phyloP scores from a whole-genome alignment of 2,329 filamentous ascomycete species.

The Exophiala lecanii-corni region DNA sequence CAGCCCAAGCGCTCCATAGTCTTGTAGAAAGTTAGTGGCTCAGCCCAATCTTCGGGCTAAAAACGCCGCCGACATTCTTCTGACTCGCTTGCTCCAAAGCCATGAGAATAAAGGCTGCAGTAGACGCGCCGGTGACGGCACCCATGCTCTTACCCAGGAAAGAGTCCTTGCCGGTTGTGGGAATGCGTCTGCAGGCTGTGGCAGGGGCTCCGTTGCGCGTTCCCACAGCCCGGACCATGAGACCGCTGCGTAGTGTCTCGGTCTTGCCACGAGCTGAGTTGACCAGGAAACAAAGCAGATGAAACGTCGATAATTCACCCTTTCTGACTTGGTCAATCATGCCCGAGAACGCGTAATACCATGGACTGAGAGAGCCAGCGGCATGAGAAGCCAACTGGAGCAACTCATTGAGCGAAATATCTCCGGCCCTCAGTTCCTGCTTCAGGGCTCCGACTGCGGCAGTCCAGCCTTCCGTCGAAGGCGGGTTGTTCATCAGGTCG shows the following conservation, averaged over 20 bases:
- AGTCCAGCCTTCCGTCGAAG: not conserved
- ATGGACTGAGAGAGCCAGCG: slow-evolving; percentile 9
- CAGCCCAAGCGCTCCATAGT: slow-evolving; percentile 9
- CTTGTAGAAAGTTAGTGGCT: slow-evolving; percentile 14
- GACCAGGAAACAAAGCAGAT: too few species aligned
- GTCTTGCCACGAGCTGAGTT: slow-evolving; percentile 7
- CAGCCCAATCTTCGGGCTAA: slow-evolving; percentile 21
- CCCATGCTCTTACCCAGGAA: slow-evolving; percentile 11
- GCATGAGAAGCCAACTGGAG: slow-evolving; percentile 7
- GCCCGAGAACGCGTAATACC: slow-evolving; percentile 13
- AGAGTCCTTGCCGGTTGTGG: slow-evolving; percentile 1
- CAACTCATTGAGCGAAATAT: slow-evolving; percentile 18
- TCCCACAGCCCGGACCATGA: slow-evolving; percentile 4
- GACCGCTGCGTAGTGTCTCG: slow-evolving; percentile 1
- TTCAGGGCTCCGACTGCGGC: not conserved
- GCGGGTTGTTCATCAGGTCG: not conserved
- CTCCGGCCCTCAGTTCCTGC: slow-evolving; percentile 9
- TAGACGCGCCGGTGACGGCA: slow-evolving; percentile 11
- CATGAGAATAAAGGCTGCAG: slow-evolving; percentile 20
- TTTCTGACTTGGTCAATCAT: slow-evolving; percentile 16
- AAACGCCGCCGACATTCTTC: slow-evolving; percentile 10
- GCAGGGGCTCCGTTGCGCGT: slow-evolving; percentile 3
- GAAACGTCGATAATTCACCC: slow-evolving; percentile 5
- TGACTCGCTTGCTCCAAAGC: slow-evolving; percentile 8
- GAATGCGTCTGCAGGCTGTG: not conserved